Base-by-base conservation (phyloP, 306 rosid genomes). In the Arachis hypogaea region DNA sequence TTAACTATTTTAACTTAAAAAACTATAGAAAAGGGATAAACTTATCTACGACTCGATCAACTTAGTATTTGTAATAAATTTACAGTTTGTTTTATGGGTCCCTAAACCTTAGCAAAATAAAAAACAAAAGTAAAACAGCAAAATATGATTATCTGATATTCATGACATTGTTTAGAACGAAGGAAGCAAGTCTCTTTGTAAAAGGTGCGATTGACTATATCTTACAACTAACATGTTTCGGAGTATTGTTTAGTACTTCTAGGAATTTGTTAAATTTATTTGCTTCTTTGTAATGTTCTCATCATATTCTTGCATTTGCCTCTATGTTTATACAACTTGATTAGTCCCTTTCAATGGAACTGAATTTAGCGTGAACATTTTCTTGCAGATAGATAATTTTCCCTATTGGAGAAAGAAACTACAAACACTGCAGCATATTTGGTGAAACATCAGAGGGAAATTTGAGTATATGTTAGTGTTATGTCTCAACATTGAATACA, bases 401-500 rank as follows among this genome's bases (percentile, higher is more conserved):
- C 28, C 28, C 28, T 22, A 22, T 22, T 22, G 28, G 28, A 63
- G 44, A 63, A 10, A 68, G 57, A 69, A 69, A 61, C 18, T 55
- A 22, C 28, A 1, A 22, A 36, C 30, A 52, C 63, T 16, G 49
- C 62, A 63, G 47, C 57, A 56, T 60, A 86, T 78, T 6, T 8
- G 36, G 33, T 55, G 71, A 78, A 52, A 30, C 71, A 70, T 50
- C 56, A 54, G 51, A 69, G 30, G 49, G 72, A 77, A 75, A 78
- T 67, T 72, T 68, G 59, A 77, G 59, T 67, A 43, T 50, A 71
- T 43, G 36, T 11, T 66, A 8, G 1, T 55, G 59, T 33, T 58
- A 74, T 68, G 78, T 59, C 74, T 4, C 5, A 11, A 51, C 28
- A 52, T 75, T 66, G 5, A 67, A 52, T 74, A 55, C 45, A 47